These are phyloP conservation scores for Candida nanaspora DNA, from an alignment of 805 yeast species.

Conservation along the genomic window DNA sequence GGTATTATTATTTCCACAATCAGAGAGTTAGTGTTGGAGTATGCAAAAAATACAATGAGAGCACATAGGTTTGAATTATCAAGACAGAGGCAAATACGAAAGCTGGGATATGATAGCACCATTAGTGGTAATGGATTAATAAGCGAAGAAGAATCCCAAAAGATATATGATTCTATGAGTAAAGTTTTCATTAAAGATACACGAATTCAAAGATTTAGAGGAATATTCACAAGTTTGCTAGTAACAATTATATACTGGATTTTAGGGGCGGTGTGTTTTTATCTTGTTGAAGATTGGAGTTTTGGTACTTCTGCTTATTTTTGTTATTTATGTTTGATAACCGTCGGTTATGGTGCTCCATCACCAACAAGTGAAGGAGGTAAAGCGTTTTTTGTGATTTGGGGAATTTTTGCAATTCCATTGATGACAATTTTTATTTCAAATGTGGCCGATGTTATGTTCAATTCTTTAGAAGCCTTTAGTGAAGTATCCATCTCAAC, in stretches of 20 bases:
- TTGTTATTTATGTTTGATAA: slow-evolving; percentile 64
- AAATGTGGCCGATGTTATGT: slow-evolving; percentile 57
- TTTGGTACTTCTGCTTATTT: slow-evolving; percentile 72
- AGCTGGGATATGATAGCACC: slow-evolving; percentile 3
- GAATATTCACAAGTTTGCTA: slow-evolving; percentile 31
- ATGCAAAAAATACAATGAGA: slow-evolving; percentile 54
- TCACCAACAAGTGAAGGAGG: slow-evolving; percentile 61
- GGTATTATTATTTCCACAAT: slow-evolving; percentile 72
- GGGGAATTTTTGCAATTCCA: slow-evolving; percentile 83
- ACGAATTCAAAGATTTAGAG: slow-evolving; percentile 29
- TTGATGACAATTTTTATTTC: slow-evolving; percentile 78
- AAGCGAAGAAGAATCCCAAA: slow-evolving; percentile 1
- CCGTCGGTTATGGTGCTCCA: slow-evolving; percentile 82
- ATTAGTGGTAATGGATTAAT: slow-evolving; percentile 3
- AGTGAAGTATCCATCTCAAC: slow-evolving; percentile 3
- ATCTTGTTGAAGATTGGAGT: slow-evolving; percentile 56
- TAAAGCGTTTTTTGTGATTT: slow-evolving; percentile 61
- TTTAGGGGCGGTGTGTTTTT: slow-evolving; percentile 63
- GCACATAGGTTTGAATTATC: slow-evolving; percentile 57
- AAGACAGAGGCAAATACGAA: slow-evolving; percentile 30
- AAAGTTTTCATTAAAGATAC: slow-evolving; percentile 45
- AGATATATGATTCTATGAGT: slow-evolving; percentile 38
- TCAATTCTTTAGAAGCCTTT: slow-evolving; percentile 19
- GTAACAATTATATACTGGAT: slow-evolving; percentile 53
- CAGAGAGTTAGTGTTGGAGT: slow-evolving; percentile 52